Evolutionary conservation across 805 yeast species (phyloP).

Genomic region (Schwanniomyces yamadae): DNA sequence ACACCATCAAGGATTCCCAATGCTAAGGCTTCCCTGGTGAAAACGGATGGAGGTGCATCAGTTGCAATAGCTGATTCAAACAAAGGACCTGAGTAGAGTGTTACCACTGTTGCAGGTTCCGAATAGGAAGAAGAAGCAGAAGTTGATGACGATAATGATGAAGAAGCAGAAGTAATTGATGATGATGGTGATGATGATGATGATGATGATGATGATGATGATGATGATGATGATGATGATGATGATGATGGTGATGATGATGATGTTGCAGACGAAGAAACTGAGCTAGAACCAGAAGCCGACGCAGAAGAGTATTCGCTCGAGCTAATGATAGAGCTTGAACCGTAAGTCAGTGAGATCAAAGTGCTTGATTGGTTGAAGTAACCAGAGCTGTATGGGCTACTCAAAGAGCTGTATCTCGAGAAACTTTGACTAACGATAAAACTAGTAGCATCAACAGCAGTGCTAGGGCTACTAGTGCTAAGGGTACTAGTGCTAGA

Average conservation of each 20-base stretch:
- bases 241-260: constrained; percentile 2
- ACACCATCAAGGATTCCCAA: constrained; percentile 49
- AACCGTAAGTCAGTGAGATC: background rate
- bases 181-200: constrained; percentile 4
- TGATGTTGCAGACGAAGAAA: background rate
- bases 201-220: constrained; percentile 3
- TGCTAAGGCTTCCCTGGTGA: constrained; percentile 45
- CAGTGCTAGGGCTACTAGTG: no score
- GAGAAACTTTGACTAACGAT: no score
- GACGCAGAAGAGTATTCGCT: background rate
- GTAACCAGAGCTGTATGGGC: no score
- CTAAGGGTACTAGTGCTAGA: background rate
- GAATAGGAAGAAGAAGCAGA: constrained; percentile 1
- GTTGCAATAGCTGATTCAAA: constrained; percentile 45
- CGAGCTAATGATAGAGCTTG: background rate
- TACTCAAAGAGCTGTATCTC: no score
- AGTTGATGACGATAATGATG: constrained; percentile 9
- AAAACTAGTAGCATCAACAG: no score
- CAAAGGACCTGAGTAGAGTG: constrained; percentile 42
- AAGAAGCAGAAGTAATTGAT: constrained; percentile 5
- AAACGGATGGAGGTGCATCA: constrained; percentile 33
- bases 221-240: constrained; percentile 2
- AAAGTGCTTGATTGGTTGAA: background rate
- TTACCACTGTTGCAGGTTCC: constrained; percentile 6
- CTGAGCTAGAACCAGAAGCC: background rate